Conservation (phyloP, 176 grass and related monocot species). For the Oryza australiensis region DNA sequence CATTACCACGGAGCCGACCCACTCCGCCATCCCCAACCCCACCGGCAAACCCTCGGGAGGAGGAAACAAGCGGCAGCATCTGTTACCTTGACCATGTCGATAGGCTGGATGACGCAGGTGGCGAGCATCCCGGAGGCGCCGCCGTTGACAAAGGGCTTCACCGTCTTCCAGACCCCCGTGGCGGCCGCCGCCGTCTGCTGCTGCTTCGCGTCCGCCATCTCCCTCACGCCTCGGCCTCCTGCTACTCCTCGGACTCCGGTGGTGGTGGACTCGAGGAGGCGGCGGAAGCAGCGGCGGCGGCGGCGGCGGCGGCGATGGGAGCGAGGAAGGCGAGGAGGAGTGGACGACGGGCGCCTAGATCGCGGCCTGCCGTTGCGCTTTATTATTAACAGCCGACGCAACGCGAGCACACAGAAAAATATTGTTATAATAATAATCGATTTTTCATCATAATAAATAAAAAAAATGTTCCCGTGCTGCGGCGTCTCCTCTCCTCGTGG, state of each 20-base stretch:
- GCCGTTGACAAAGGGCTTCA: constrained; percentile 74
- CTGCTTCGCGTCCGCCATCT: constrained; percentile 72
- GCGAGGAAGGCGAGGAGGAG: constrained; percentile 13
- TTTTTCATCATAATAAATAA: not conserved
- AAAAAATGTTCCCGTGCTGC: not conserved
- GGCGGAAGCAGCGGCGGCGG: constrained; percentile 4
- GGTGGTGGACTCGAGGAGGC: not conserved
- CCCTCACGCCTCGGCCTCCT: not conserved
- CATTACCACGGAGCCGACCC: not conserved
- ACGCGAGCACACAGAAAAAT: not conserved
- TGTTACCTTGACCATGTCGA: constrained; percentile 96
- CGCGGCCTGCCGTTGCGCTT: constrained; percentile 37
- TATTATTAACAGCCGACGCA: constrained; percentile 38
- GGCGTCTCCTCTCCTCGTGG: not conserved
- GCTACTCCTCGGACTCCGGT: not conserved
- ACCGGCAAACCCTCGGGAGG: too few species aligned
- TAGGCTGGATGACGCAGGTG: constrained; percentile 84
- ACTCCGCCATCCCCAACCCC: not conserved
- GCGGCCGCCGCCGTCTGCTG: constrained; percentile 41
- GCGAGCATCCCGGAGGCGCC: constrained; percentile 77
- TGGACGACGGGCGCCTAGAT: constrained; percentile 15
- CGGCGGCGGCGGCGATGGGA: not conserved
- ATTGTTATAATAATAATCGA: not conserved
- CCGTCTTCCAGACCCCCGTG: constrained; percentile 60
- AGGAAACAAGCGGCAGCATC: too few species aligned